Base-by-base conservation (phyloP, 164 flowering plant species). In the Vitis riparia region DNA sequence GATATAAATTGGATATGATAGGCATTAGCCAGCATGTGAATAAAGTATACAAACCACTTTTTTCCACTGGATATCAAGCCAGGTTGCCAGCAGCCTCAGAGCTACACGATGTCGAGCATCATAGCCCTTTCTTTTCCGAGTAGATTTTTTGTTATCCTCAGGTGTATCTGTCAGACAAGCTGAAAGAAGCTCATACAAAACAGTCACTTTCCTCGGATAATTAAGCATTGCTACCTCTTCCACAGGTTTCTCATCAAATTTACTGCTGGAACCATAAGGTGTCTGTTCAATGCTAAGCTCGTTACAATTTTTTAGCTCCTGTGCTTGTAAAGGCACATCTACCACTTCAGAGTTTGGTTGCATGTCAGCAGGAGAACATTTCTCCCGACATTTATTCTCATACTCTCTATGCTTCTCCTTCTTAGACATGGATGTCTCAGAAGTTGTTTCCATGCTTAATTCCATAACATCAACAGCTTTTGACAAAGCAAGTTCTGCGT, bases 61-160 rank as follows among this genome's bases (percentile, higher is more conserved):
- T 66, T 74, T 83, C 97, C 97, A 93, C 78, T 92, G 81, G 76
- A 96, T 65, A 81, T 91, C 88, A 68, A 96, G 81, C 98, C 98
- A 93, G 48, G 97, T 86, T 32, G 97, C 88, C 71, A 96, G 81
- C 71, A 93, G 77, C 59, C 97, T 84, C 67, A 96, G 74, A 74
- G 97, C 97, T 51, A 86, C 95, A 53, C 99, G 97, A 77, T 93
- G 94, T 23, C 98, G 89, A 71, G 99, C 91, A 87, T 96, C 99
- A 85, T 92, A 96, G 49, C 97, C 99, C 62, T 83, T 96, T 73
- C 91, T 81, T 76, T 70, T 67, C 57, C 76, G 83, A 27, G 78
- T 78, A 65, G 50, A 47, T 29, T 84, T 87, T 79, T 89, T 87
- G 37, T 81, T 73, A 30, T 79, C 82, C 48, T 79, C 86, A 65